Conservation (phyloP, 148 eudicot genomes). For the Nepenthes gracilis region DNA sequence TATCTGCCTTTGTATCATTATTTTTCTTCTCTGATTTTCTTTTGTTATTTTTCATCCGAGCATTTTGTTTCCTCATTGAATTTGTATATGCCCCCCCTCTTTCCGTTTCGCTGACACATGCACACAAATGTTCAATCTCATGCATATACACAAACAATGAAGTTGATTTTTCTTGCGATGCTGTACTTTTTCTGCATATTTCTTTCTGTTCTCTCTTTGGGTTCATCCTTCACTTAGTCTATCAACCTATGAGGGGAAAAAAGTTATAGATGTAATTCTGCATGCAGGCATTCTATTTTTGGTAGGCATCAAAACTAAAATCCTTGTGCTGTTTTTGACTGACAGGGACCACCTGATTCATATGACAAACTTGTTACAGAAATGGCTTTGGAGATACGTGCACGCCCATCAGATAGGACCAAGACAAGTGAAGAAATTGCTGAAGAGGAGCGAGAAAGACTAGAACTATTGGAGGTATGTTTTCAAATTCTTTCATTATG, state of each 20-base stretch:
- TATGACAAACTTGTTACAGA: slow-evolving; percentile 71
- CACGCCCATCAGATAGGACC: slow-evolving; percentile 85
- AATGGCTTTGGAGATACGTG: slow-evolving; percentile 70
- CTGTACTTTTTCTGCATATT: too few species aligned
- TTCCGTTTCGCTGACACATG: too few species aligned
- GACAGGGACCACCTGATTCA: slow-evolving; percentile 71
- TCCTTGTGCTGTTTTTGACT: slow-evolving; percentile 5
- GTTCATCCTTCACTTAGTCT: too few species aligned
- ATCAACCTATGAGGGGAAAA: too few species aligned
- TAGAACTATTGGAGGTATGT: slow-evolving; percentile 77
- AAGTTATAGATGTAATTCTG: too few species aligned
- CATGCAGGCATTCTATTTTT: too few species aligned
- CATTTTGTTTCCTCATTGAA: neutral
- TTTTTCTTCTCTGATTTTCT: neutral
- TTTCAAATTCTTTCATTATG: neutral
- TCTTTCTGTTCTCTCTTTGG: too few species aligned
- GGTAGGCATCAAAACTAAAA: neutral
- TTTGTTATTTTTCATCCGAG: neutral
- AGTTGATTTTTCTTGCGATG: too few species aligned
- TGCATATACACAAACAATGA: too few species aligned
- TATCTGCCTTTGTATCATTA: neutral
- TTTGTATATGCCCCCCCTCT: too few species aligned
- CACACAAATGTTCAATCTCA: too few species aligned
- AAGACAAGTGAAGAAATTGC: slow-evolving; percentile 93
- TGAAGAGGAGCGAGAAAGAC: slow-evolving; percentile 84